Base-by-base conservation (phyloP, 2,329 filamentous ascomycete species). In the Paecilomyces sp. region DNA sequence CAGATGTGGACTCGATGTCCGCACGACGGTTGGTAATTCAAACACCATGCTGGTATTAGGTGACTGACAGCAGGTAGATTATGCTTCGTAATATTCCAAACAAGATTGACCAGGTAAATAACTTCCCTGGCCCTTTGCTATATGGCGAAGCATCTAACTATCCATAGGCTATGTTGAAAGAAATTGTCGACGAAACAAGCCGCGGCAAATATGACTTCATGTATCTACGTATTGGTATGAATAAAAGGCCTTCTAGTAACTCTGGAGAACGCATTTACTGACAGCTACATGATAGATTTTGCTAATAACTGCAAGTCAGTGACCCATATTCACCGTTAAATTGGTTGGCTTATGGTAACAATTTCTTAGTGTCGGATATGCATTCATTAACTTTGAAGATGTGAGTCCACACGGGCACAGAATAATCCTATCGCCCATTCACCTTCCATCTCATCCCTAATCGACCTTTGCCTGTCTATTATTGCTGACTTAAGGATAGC, bases 11-110 rank as follows among this genome's bases (percentile, higher is more conserved):
- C 83, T 84, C 54, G 89, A 92, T 70, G 88, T 91, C 60, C 84
- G 89, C 57, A 91, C 89, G 8, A 92, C 88, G 0, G 88, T 90
- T 77, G 74, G 83, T 76, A 28, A 36, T 36, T 52, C 31, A 8
- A 36, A 12, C 18, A 1, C 22, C 41, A n/a, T 57, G 31, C 25
- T 6, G 55, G 58, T 31, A 55, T 18, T 11, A 33, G 54, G 65
- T 6, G 52, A 54, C 58, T 61, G 25, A 61, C n/a, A 12, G 50
- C 57, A 47, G 52, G 60, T 60, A 91, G 88, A 90, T 97, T 64
- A 97, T 97, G 93, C 76, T 97, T 33, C 88, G 93, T 47, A 97
- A 97, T 72, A 93, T 97, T 54, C 93, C 93, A 1, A 96, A 96
- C 77, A 91, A 92, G 67, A 87, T 96, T 59, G 85, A 91, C 67